Evolutionary conservation across 306 rosid genomes (phyloP).

Genomic region (Quercus cerris): DNA sequence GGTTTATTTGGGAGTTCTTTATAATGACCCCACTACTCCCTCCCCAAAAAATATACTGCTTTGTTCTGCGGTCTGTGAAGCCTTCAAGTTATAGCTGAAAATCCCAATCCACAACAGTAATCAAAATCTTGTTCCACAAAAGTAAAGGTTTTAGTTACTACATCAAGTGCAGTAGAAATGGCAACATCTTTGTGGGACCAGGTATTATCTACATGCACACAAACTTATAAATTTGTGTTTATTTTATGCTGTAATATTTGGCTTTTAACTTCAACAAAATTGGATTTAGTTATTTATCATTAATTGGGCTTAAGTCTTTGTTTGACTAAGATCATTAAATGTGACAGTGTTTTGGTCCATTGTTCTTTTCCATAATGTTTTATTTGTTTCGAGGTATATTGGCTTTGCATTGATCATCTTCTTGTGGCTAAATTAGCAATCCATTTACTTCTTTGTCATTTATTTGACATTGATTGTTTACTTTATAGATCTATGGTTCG

Average conservation of each 20-base stretch:
- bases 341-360: background rate
- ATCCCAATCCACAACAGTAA: conserved; percentile 40
- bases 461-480: conserved; percentile 6
- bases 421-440: conserved; percentile 70
- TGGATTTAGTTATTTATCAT: background rate
- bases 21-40: too few species aligned
- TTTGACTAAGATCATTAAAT: background rate
- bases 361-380: conserved; percentile 19
- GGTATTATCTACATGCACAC: conserved; percentile 32
- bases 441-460: background rate
- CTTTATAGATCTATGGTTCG: conserved; percentile 39
- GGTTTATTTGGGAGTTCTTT: too few species aligned
- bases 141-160: conserved; percentile 42
- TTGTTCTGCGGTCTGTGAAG: conserved; percentile 47
- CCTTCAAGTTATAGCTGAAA: conserved; percentile 59
- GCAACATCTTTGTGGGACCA: conserved; percentile 63
- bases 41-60: conserved; percentile 1
- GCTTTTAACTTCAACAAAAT: too few species aligned
- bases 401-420: conserved; percentile 84
- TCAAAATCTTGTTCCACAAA: background rate
- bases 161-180: conserved; percentile 30
- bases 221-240: background rate
- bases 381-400: conserved; percentile 62
- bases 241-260: too few species aligned
- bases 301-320: background rate